Evolutionary conservation across 805 yeast genomes (phyloP).

Genomic region (Metschnikowia shivogae): DNA sequence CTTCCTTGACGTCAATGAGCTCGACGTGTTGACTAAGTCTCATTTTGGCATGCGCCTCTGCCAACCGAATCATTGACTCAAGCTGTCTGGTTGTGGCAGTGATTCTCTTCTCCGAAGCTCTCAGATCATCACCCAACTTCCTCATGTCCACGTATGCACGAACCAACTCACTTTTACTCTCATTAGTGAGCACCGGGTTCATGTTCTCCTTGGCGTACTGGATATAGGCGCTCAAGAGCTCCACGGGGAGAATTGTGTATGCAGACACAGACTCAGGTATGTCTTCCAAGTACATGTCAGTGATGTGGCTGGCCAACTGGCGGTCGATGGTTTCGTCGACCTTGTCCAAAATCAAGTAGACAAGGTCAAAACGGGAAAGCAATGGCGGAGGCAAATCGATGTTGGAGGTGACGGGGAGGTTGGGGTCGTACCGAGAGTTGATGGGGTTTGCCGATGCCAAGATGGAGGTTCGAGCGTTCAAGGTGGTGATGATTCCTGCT

Average conservation of each 20-base stretch:
- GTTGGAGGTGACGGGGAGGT: conserved; percentile 88
- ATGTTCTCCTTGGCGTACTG: conserved; percentile 88
- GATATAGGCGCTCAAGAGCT: conserved; percentile 81
- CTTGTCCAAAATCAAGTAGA: conserved; percentile 85
- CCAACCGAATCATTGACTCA: conserved; percentile 89
- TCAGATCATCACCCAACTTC: conserved; percentile 84
- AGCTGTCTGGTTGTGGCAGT: conserved; percentile 98
- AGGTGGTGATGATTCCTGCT: conserved; percentile 95
- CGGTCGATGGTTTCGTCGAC: conserved; percentile 85
- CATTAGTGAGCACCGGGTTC: conserved; percentile 75
- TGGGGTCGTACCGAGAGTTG: conserved; percentile 92
- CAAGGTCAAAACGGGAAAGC: conserved; percentile 90
- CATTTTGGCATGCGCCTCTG: conserved; percentile 98
- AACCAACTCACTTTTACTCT: conserved; percentile 81
- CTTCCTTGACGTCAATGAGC: conserved; percentile 81
- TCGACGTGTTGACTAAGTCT: conserved; percentile 70
- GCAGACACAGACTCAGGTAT: conserved; percentile 65
- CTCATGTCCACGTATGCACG: conserved; percentile 90
- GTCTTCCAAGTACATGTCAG: conserved; percentile 89
- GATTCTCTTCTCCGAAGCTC: conserved; percentile 82
- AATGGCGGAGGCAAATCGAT: conserved; percentile 96
- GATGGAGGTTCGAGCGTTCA: conserved; percentile 94
- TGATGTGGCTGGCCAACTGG: conserved; percentile 83
- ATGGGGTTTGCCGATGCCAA: conserved; percentile 97
- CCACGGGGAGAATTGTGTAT: conserved; percentile 75